Base-by-base conservation (phyloP, 75 land plant genomes). In the Pinus tabuliformis region DNA sequence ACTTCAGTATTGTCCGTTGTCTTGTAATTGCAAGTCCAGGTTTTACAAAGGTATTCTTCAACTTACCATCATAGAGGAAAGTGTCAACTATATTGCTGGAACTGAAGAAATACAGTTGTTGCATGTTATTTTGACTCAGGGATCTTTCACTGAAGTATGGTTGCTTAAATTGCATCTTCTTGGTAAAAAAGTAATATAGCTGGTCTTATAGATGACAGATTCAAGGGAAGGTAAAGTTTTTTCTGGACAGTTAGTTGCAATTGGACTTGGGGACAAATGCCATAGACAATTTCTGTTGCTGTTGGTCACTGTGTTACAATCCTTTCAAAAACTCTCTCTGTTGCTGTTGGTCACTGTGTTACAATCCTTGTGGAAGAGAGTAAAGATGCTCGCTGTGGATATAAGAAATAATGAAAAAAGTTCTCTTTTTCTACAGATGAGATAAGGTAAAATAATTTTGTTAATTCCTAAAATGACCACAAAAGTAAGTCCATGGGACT, bases 11-110 rank as follows among this genome's bases (percentile, higher is more conserved):
- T 75, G 91, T 97, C 63, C 98, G 93, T 4, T 97, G 99, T 78
- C 91, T 90, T 74, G 92, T 97, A 36, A 82, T 97, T 78, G 99
- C 99, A 49, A 88, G 98, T 72, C 98, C 99, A 5, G 99, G 98
- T 54, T 97, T 95, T 74, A 95, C 99, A 28, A 94, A 94, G 92
- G 96, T 93, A 28, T 42, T 56, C 57, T 28, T 18, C 30, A 6
- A 15, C 0, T 36, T 77, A 36, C 36, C 37, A 36, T 16, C 20
- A 36, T 64, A 16, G 33, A 64, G 8, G 16, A 36, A 62, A 36
- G 26, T 64, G 7, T 64, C 36, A 36, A 64, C 17, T 64, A 20
- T 6, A 16, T 33, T 64, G 68, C 36, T 64, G 9, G 39, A 64
- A 37, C 36, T 1, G 42, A 64, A 6, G 37, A 33, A 36, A 33